Evolutionary conservation across 2,329 filamentous ascomycete genomes (phyloP), one percentile per base, ranked within the genome.

Genomic region (Phialophora expanda): DNA sequence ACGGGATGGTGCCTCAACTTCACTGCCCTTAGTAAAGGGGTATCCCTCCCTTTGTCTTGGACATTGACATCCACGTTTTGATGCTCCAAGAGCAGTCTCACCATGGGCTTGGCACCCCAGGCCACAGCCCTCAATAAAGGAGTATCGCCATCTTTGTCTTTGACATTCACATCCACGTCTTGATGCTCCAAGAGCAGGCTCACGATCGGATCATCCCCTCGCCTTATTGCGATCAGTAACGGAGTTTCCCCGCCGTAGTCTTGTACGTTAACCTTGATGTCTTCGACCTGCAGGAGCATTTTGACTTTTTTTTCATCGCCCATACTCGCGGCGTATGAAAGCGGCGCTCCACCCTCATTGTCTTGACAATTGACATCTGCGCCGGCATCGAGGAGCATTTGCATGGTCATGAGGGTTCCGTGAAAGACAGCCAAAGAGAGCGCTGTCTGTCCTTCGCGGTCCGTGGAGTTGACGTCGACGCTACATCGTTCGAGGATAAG

Each of bases 1-100:
- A 41, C n/a, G 17, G 17, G 7, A 7, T 17, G 1, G 2, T 17
- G 17, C 38, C 5, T 7, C 38, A 6, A 3, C 38, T n/a, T 41
- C 14, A 24, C 56, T 57, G 56, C 56, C 12, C 12, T 7, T n/a
- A 28, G 8, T 28, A 58, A 44, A n/a, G 56, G 34, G 9, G 56
- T 30, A 26, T 11, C 0, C 12, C 38, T 12, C 8, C 3, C 8
- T n/a, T 22, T 4, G 30, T 30, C 22, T 28, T 8, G 4, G 7
- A 9, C 20, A n/a, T 58, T 46, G 5, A 30, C 56, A n/a, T 28
- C 6, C 9, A 44, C 12, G 26, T n/a, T 20, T 9, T 28, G 14
- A 30, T 11, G 20, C 22, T 46, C 5, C 34, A 58, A 28, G 22
- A 58, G 38, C 6, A 57, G n/a, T 3, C 41, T 20, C 22, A 44